Conservation (phyloP, 345 rosid genomes). For the Barbarea vulgaris region DNA sequence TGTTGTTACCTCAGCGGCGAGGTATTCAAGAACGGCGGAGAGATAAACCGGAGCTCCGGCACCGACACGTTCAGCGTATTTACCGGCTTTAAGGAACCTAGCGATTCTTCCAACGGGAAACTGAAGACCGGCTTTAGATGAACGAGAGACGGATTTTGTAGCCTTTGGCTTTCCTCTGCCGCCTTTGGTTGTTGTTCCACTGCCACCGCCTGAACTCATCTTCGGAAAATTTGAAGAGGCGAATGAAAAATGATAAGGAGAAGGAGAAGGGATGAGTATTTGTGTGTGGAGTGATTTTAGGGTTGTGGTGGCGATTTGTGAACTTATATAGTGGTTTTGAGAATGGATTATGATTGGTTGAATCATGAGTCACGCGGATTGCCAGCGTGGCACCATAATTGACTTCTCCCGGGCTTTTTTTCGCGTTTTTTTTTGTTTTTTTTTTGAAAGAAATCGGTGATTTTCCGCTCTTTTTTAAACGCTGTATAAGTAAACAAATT, state of each 20-base stretch:
- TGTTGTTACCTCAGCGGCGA: slow-evolving; percentile 68
- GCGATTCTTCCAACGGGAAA: slow-evolving; percentile 74
- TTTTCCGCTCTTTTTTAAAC: too few species aligned
- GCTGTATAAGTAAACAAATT: too few species aligned
- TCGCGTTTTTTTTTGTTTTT: not conserved
- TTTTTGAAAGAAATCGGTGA: not conserved
- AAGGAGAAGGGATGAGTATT: not conserved
- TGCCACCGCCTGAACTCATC: slow-evolving; percentile 33
- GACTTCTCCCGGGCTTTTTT: slow-evolving; percentile 7
- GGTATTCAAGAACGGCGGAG: slow-evolving; percentile 81
- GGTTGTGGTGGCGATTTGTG: not conserved
- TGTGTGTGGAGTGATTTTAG: not conserved
- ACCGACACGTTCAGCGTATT: slow-evolving; percentile 70
- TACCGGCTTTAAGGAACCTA: slow-evolving; percentile 66
- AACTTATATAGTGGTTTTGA: not conserved
- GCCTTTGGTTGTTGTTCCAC: slow-evolving; percentile 39
- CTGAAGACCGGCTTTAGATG: slow-evolving; percentile 71
- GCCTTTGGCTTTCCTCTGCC: slow-evolving; percentile 53
- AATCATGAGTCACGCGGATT: not conserved
- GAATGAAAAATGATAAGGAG: too few species aligned
- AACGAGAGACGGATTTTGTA: slow-evolving; percentile 60
- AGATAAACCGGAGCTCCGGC: slow-evolving; percentile 79
- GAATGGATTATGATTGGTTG: slow-evolving; percentile 6
- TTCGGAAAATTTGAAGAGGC: not conserved
- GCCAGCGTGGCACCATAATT: slow-evolving; percentile 13